Evolutionary conservation across 805 yeast genomes (phyloP), one percentile per base, ranked within the genome.

Genomic region (Metschnikowia dekortorum): DNA sequence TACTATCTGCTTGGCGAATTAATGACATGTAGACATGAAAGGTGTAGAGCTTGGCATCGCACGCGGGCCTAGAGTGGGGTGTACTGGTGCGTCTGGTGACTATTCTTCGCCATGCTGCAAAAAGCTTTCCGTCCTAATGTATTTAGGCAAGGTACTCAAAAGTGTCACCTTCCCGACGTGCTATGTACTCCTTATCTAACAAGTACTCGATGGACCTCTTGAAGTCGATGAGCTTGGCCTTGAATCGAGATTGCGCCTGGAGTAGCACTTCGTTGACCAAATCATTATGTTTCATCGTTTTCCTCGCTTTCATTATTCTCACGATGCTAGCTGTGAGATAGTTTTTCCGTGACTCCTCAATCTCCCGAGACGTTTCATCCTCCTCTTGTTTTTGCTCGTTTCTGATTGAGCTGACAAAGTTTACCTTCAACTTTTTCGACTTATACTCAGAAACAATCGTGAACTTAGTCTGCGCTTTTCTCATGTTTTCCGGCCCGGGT

Each of bases 221-320:
- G 61, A 92, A 85, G 62, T 90, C 96, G 11, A 89, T 79, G 35
- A 90, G 84, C 52, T 84, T 83, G 5, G 98, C 97, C 59, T 79
- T 82, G 75, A 94, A 92, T 59, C 98, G 78, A 44, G 81, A 74
- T 56, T 83, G 84, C 3, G 96, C 82, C 64, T 89, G 96, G 53
- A 88, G 86, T 60, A 89, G 84, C 39, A 91, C 92, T 66, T 92
- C 98, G 59, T 86, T 88, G 39, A 90, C 84, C 61, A 92, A 77
- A 49, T 83, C 84, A 44, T 84, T 86, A 64, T 91, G 97, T 56
- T 82, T 81, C 60, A 89, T 74, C 40, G 76, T 77, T 66, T 90
- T 87, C 63, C 97, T 80, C 1, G 97, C 91, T 73, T 92, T 92
- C 98, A 92, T 94, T 63, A 92, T 88, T 61, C 99, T 80, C 37